A percentile compares a stretch with the other conserved stretches of the same genome.
phyloP scores from a whole-genome alignment of 371 early-diverging fungal species.

The Circinella minor region DNA sequence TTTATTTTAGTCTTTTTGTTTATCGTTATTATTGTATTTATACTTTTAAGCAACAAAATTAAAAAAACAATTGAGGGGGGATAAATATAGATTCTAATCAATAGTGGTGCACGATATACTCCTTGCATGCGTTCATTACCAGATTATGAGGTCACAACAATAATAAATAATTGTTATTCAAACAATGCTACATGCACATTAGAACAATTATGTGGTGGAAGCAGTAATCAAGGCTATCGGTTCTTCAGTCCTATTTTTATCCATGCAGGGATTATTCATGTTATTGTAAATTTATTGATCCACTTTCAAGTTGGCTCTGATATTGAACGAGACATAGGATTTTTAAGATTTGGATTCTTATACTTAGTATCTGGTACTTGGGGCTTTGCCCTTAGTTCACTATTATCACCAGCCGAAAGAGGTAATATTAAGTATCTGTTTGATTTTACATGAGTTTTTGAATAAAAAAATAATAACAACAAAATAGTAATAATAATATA shows the following conservation, averaged over 20 bases:
- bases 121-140: conserved; percentile 64
- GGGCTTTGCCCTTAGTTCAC: conserved; percentile 76
- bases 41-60: background rate
- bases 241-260: conserved; percentile 77
- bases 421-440: conserved; percentile 53
- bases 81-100: conserved; percentile 50
- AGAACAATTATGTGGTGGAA: conserved; percentile 54
- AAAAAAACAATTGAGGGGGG: conserved; percentile 4
- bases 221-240: conserved; percentile 41
- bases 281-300: conserved; percentile 64
- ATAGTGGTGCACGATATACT: conserved; percentile 63
- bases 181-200: conserved; percentile 46
- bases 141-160: conserved; percentile 17
- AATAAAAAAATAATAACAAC: too few relatives aligned
- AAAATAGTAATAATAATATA: too few relatives aligned
- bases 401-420: conserved; percentile 45
- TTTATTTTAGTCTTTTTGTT: background rate
- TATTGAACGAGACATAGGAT: conserved; percentile 72
- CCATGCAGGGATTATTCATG: conserved; percentile 78
- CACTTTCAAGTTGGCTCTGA: conserved; percentile 65
- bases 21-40: background rate
- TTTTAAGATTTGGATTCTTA: conserved; percentile 65
- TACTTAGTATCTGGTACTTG: conserved; percentile 71
- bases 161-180: conserved; percentile 28
- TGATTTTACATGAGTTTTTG: conserved; percentile 17